Conservation (phyloP, 2,329 filamentous ascomycete genomes). For the Alternaria gaisen region DNA sequence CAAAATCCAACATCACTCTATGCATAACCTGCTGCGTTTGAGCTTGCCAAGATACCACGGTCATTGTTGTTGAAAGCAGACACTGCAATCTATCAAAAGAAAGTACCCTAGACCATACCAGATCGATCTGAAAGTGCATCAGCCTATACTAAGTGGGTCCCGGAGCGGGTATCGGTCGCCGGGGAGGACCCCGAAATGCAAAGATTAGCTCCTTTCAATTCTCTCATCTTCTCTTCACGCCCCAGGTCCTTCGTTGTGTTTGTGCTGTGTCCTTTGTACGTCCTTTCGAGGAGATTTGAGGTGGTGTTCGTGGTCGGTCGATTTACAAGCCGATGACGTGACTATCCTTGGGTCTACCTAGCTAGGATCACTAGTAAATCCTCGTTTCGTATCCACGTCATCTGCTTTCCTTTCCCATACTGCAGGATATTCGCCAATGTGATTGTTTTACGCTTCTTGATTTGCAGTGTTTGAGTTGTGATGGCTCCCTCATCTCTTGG, state of each 20-base stretch:
- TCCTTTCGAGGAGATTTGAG: neutral
- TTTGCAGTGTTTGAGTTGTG: too few relatives aligned
- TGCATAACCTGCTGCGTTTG: neutral
- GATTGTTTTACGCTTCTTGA: too few relatives aligned
- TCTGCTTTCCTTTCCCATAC: too few relatives aligned
- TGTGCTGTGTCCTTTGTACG: neutral
- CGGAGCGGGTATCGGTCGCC: neutral
- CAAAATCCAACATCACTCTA: neutral
- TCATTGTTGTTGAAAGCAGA: neutral
- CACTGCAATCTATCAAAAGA: neutral
- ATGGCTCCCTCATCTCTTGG: too few relatives aligned
- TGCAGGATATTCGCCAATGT: too few relatives aligned
- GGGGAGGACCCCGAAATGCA: neutral
- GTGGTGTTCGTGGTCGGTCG: neutral
- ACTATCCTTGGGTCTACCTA: neutral
- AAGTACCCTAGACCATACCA: neutral
- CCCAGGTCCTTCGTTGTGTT: neutral
- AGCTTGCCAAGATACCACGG: neutral
- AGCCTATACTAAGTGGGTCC: neutral
- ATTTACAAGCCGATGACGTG: neutral
- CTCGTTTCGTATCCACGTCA: too few relatives aligned
- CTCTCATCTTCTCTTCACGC: neutral
- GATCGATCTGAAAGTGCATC: neutral
- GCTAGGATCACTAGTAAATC: too few relatives aligned
- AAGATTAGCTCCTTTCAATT: neutral